Evolutionary conservation across 2,329 filamentous ascomycete species (phyloP).

Genomic region (Alternaria postmessia): DNA sequence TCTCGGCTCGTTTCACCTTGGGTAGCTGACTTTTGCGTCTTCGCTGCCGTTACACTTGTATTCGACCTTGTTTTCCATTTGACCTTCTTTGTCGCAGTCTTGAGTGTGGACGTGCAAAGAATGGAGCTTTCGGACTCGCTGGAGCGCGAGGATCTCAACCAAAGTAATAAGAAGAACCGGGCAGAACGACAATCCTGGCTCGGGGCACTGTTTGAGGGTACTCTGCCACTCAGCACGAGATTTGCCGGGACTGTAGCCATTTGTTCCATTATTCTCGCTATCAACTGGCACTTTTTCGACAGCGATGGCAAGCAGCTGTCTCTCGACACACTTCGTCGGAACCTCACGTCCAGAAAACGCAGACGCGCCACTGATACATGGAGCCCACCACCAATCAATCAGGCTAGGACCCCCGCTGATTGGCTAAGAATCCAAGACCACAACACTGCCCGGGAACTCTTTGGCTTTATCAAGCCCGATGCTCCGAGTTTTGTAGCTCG

Average conservation of each 20-base stretch:
- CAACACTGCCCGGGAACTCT: constrained; percentile 78
- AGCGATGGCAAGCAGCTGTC: constrained; percentile 56
- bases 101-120: constrained; percentile 80
- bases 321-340: constrained; percentile 30
- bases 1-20: constrained; percentile 73
- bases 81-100: constrained; percentile 80
- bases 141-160: constrained; percentile 51
- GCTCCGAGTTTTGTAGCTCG: constrained; percentile 75
- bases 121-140: constrained; percentile 79
- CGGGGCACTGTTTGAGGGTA: constrained; percentile 69
- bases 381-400: constrained; percentile 69
- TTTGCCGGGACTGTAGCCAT: constrained; percentile 78
- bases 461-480: constrained; percentile 76
- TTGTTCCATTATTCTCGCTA: constrained; percentile 73
- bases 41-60: constrained; percentile 75
- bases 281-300: constrained; percentile 81
- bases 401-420: constrained; percentile 76
- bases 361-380: constrained; percentile 26
- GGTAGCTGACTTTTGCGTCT: constrained; percentile 77
- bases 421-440: constrained; percentile 82
- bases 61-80: constrained; percentile 82
- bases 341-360: constrained; percentile 32
- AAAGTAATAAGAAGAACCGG: constrained; percentile 57
- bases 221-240: constrained; percentile 72
- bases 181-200: constrained; percentile 64